These are phyloP conservation scores for Trametes maxima DNA, from an alignment of 768 basidiomycete genomes.

Conservation along the genomic window DNA sequence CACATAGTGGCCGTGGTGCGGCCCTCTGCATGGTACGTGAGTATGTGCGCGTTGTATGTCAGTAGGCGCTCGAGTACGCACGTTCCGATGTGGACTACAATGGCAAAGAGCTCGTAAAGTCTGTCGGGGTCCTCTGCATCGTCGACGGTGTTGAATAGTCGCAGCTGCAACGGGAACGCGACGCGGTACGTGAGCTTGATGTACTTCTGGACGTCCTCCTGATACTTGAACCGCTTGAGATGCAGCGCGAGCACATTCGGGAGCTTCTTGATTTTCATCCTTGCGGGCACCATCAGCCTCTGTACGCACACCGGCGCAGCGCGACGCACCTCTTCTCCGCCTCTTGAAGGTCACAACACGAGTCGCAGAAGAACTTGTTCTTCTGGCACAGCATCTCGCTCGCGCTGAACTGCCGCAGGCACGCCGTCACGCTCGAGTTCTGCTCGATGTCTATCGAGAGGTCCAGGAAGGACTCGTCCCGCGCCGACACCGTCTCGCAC, in stretches of 20 bases:
- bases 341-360: slow-evolving; percentile 95
- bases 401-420: slow-evolving; percentile 94
- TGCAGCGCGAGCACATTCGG: slow-evolving; percentile 96
- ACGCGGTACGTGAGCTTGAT: slow-evolving; percentile 97
- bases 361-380: slow-evolving; percentile 99
- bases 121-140: slow-evolving; percentile 90
- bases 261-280: slow-evolving; percentile 98
- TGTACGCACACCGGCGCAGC: background rate
- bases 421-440: slow-evolving; percentile 95
- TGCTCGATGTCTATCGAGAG: slow-evolving; percentile 99
- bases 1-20: slow-evolving; percentile 98
- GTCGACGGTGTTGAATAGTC: slow-evolving; percentile 96
- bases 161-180: slow-evolving; percentile 92
- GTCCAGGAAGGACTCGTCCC: slow-evolving; percentile 96
- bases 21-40: slow-evolving; percentile 59
- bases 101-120: slow-evolving; percentile 91
- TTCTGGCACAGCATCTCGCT: slow-evolving; percentile 98
- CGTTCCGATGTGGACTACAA: slow-evolving; percentile 99
- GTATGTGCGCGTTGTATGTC: background rate
- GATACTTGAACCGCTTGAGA: slow-evolving; percentile 98
- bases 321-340: slow-evolving; percentile 88
- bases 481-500: slow-evolving; percentile 90
- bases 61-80: slow-evolving; percentile 34
- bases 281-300: slow-evolving; percentile 33
- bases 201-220: slow-evolving; percentile 87